Base-by-base conservation (phyloP, 306 rosid genomes). In the Dicorynia guianensis region DNA sequence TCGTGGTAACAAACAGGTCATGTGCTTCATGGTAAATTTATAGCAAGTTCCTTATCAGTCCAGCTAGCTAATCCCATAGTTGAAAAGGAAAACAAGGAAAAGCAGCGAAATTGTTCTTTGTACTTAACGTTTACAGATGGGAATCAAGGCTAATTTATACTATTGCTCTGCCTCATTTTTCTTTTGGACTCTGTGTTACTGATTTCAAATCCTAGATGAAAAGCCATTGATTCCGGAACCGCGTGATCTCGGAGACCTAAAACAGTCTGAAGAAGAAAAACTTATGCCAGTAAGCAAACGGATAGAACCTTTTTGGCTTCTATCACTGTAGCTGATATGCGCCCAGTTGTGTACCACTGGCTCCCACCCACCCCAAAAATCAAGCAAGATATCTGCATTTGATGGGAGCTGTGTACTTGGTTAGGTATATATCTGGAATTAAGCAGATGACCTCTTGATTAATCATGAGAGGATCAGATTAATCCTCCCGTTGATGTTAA, bases 151-250 rank as follows among this genome's bases (percentile, higher is more conserved):
- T n/a, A n/a, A n/a, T n/a, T n/a, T n/a, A n/a, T n/a, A n/a, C 30
- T 25, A 25, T 25, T 25, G 30, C 30, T 25, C 30, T 25, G 30
- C 30, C 30, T 25, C 30, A 25, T 25, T 25, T 25, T 25, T 2
- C 30, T 25, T 25, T 25, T n/a, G n/a, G n/a, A n/a, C n/a, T n/a
- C n/a, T n/a, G n/a, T n/a, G n/a, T n/a, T 25, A 25, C 10, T 76
- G 15, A 53, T 78, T 62, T 49, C 40, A 61, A 60, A 20, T 57
- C 64, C 64, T 12, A 39, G 25, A 54, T 60, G 58, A 50, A 80
- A 61, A 67, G 75, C 72, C 77, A 80, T 53, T 69, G 63, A 80
- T 68, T 66, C 66, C 40, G 79, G 81, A 49, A 33, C 14, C 71
- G 19, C 71, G 44, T 60, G 73, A 36, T 40, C 2, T 25, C 52